Evolutionary conservation across 345 rosid genomes (phyloP).

Genomic region (Lumnitzera racemosa): DNA sequence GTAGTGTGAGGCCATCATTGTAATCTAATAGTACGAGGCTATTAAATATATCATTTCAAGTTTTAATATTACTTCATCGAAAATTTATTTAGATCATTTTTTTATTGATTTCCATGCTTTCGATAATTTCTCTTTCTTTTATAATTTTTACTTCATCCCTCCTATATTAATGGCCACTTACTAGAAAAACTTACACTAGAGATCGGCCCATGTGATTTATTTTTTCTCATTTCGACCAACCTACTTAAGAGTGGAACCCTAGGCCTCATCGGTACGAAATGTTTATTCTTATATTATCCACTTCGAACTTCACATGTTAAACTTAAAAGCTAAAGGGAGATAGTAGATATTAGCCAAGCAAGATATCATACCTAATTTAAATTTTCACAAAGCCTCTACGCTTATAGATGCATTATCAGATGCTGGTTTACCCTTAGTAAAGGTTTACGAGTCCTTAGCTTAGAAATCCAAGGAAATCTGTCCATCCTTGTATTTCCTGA

Average conservation of each 20-base stretch:
- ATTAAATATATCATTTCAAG: no score
- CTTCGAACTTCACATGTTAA: slow-evolving; percentile 58
- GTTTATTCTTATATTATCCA: slow-evolving; percentile 61
- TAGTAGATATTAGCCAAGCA: slow-evolving; percentile 90
- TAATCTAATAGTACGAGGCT: no score
- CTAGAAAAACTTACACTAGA: slow-evolving; percentile 77
- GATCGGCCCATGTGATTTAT: slow-evolving; percentile 72
- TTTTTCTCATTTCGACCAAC: slow-evolving; percentile 83
- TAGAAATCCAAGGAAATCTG: slow-evolving; percentile 65
- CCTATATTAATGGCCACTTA: slow-evolving; percentile 29
- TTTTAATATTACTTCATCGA: no score
- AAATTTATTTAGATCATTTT: no score
- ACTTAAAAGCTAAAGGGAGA: slow-evolving; percentile 85
- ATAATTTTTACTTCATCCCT: no score
- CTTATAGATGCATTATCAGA: slow-evolving; percentile 70
- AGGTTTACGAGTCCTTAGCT: slow-evolving; percentile 52
- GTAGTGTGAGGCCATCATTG: no score
- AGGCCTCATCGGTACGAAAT: slow-evolving; percentile 77
- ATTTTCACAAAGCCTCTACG: slow-evolving; percentile 54
- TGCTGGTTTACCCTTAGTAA: slow-evolving; percentile 74
- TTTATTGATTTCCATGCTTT: no score
- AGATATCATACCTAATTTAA: slow-evolving; percentile 81
- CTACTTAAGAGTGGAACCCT: slow-evolving; percentile 58
- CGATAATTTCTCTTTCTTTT: no score
- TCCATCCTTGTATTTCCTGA: slow-evolving; percentile 64